phyloP scores from a whole-genome alignment of 108 stramenopile species.

The Cylindrotheca closterium region DNA sequence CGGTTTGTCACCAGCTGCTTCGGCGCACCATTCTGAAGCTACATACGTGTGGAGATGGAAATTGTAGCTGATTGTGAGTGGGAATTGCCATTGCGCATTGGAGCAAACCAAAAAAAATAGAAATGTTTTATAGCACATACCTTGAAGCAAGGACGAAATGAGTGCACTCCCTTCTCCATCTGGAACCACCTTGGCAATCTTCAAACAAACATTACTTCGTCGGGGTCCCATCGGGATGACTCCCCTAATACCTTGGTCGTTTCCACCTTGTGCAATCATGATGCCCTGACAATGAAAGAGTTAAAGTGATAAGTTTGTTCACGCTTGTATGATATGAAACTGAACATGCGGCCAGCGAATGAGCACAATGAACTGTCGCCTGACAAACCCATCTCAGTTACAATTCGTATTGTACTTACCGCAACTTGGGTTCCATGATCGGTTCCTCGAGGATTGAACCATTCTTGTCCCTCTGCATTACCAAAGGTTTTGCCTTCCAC shows the following conservation, averaged over 20 bases:
- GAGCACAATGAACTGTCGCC: no score
- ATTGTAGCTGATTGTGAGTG: no score
- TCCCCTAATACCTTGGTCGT: constrained; percentile 54
- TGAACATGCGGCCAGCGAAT: no score
- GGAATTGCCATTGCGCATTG: no score
- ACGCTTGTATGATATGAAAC: no score
- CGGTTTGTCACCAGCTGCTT: constrained; percentile 38
- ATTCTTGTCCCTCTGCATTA: not conserved
- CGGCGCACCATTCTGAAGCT: constrained; percentile 44
- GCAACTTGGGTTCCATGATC: constrained; percentile 47
- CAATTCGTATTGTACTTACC: no score
- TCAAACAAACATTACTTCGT: constrained; percentile 16
- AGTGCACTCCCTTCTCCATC: not conserved
- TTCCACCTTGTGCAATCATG: constrained; percentile 46
- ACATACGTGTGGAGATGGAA: no score
- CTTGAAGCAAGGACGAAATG: not conserved
- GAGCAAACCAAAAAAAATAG: no score
- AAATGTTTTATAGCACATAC: no score
- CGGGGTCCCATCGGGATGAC: constrained; percentile 15
- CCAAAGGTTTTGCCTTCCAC: constrained; percentile 11
- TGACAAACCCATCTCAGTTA: no score
- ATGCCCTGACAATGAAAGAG: no score
- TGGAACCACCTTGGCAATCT: constrained; percentile 20
- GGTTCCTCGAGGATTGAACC: constrained; percentile 8
- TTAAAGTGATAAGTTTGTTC: no score